Conservation (phyloP, 495 filamentous ascomycete species). For the Penicillium alfredii region DNA sequence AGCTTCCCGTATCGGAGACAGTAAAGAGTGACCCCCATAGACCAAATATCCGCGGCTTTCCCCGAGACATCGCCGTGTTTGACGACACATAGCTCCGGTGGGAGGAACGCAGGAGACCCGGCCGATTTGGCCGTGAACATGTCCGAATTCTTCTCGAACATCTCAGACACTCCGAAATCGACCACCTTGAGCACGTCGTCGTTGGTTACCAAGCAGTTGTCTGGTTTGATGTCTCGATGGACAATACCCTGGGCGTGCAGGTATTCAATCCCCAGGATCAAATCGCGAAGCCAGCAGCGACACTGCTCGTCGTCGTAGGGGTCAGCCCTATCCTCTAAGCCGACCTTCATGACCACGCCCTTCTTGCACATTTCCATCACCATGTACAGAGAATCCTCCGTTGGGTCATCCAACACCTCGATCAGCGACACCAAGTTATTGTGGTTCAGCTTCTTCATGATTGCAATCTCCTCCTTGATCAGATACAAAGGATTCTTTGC, state of each 20-base stretch:
- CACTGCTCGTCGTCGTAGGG: constrained; percentile 82
- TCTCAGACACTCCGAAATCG: constrained; percentile 97
- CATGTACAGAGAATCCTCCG: constrained; percentile 95
- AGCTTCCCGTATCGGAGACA: constrained; percentile 84
- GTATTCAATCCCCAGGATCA: constrained; percentile 95
- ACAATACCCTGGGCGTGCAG: constrained; percentile 92
- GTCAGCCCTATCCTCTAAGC: constrained; percentile 71
- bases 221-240: constrained; percentile 96
- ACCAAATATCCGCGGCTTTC: constrained; percentile 92
- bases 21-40: constrained; percentile 94
- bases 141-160: constrained; percentile 83
- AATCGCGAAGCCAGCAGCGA: constrained; percentile 87
- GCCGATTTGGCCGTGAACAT: constrained; percentile 95
- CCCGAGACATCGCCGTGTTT: constrained; percentile 87
- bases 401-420: constrained; percentile 92
- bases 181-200: constrained; percentile 94
- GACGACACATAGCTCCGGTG: constrained; percentile 84
- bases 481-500: constrained; percentile 76
- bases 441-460: constrained; percentile 98
- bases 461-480: constrained; percentile 94
- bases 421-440: constrained; percentile 86
- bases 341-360: constrained; percentile 95
- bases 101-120: constrained; percentile 90
- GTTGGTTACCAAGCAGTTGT: constrained; percentile 84
- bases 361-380: constrained; percentile 99